Base-by-base conservation (phyloP, 2,329 filamentous ascomycete species). In the Nigrograna mackinnonii region DNA sequence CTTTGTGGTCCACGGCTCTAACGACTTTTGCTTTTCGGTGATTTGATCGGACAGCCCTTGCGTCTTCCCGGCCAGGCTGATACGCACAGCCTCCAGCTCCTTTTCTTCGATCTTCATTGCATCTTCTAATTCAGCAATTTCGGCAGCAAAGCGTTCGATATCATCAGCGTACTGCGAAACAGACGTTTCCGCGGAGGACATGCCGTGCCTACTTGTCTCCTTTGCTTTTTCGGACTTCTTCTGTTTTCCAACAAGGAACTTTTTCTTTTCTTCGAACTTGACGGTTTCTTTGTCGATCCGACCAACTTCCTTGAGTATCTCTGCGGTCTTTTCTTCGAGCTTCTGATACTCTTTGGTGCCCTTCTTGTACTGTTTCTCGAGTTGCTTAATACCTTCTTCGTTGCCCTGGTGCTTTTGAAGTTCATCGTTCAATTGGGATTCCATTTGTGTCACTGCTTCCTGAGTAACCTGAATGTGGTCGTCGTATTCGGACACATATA, bases 191-290 rank as follows among this genome's bases (percentile, higher is more conserved):
- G 91, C 87, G 56, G 95, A 90, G 1, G 81, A 79, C 1, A 83
- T 81, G 5, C 86, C 83, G 44, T 86, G 84, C 50, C 89, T 88
- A 46, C 89, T 89, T 34, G 85, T 86, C 41, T 84, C 78, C 47
- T 94, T 88, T 0, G 86, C 82, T 73, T 96, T 97, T 54, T 97
- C 90, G 12, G 96, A 79, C 72, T 99, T 99, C 75, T 94, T 96
- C 58, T 89, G 86, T 74, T 99, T 99, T 60, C 86, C 86, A 2
- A 81, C 77, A 52, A 99, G 73, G 68, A 97, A 97, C 66, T 99
- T 99, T 67, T 87, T 86, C 77, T 97, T 97, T 70, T 99, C 95
- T 52, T 97, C 92, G 54, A 95, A 91, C 64, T 99, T 99, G 70
- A 99, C 94, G 17, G 86, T 85, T 63, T 97, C 94, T 64, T 97